Base-by-base conservation (phyloP, 1,284 basidiomycete species). In the Porogramme epimiltina region DNA sequence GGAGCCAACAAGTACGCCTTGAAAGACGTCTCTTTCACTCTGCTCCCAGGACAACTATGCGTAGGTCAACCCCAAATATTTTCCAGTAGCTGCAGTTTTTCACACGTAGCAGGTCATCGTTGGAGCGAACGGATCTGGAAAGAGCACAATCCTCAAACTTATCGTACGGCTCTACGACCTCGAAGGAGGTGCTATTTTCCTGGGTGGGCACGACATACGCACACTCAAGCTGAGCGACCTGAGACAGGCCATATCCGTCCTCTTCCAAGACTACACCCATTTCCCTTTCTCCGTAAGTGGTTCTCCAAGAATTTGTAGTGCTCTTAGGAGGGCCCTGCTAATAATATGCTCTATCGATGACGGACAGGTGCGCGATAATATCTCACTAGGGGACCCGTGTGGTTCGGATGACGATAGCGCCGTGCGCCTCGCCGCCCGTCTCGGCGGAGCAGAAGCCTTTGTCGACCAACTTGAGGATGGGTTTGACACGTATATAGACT, bases 261-360 rank as follows among this genome's bases (percentile, higher is more conserved):
- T 91, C 18, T 90, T 89, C 70, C 89, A 91, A 63, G 89, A 91
- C 64, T 89, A 88, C 61, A 86, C 83, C 0, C 77, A 83, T 58
- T 90, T 90, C 63, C 87, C 87, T 0, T 71, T 91, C 37, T 84
- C 87, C 15, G 87, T 88, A 56, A 51, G 78, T 37, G 28, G 8
- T 31, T n/a, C n/a, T n/a, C n/a, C n/a, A n/a, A n/a, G n/a, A n/a
- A n/a, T n/a, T n/a, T n/a, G n/a, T n/a, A n/a, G n/a, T n/a, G n/a
- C n/a, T n/a, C n/a, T n/a, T n/a, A n/a, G n/a, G n/a, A n/a, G n/a
- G n/a, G n/a, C n/a, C n/a, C n/a, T n/a, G n/a, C n/a, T n/a, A n/a
- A n/a, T n/a, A n/a, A n/a, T n/a, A n/a, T n/a, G n/a, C n/a, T n/a
- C n/a, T n/a, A n/a, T n/a, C n/a, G n/a, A n/a, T n/a, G n/a, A n/a